Percentiles rank a stretch among this genome's conserved stretches.
phyloP scores from a whole-genome alignment of 2,329 filamentous ascomycete genomes.

The Xylariaceae sp. region DNA sequence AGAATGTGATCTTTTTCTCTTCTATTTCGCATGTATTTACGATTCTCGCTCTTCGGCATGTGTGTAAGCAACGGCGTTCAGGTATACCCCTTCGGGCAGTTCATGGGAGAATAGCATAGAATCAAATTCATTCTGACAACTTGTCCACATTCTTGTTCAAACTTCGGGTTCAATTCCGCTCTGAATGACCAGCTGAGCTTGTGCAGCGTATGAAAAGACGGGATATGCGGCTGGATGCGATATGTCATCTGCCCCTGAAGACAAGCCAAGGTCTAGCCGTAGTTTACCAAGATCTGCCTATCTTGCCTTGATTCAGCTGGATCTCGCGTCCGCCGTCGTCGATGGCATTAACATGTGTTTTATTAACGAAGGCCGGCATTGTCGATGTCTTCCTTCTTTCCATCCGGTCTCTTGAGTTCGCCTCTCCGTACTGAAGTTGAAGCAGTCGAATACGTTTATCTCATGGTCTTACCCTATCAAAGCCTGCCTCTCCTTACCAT shows the following conservation, averaged over 20 bases:
- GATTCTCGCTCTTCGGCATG: constrained; percentile 15
- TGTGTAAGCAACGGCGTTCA: constrained; percentile 22
- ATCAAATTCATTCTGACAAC: too few species aligned
- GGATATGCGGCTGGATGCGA: neutral
- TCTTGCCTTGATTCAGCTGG: neutral
- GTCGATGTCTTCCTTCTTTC: too few species aligned
- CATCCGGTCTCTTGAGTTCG: too few species aligned
- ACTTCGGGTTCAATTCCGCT: neutral
- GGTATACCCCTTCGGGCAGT: neutral
- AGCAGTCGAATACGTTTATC: too few species aligned
- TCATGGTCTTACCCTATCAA: too few species aligned
- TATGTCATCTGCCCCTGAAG: neutral
- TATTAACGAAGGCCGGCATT: too few species aligned
- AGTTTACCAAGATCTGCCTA: neutral
- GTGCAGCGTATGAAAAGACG: neutral
- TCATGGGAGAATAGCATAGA: too few species aligned
- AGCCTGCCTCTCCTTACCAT: too few species aligned
- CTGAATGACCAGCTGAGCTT: neutral
- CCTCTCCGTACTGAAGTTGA: too few species aligned
- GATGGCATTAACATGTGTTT: too few species aligned
- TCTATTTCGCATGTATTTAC: neutral
- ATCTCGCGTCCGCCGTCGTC: neutral
- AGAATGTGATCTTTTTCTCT: constrained; percentile 31
- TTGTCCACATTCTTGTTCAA: too few species aligned
- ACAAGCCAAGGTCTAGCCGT: neutral